Evolutionary conservation across 1,284 basidiomycete species (phyloP), one percentile per base, ranked within the genome.

Genomic region (Phylloporus gajari): DNA sequence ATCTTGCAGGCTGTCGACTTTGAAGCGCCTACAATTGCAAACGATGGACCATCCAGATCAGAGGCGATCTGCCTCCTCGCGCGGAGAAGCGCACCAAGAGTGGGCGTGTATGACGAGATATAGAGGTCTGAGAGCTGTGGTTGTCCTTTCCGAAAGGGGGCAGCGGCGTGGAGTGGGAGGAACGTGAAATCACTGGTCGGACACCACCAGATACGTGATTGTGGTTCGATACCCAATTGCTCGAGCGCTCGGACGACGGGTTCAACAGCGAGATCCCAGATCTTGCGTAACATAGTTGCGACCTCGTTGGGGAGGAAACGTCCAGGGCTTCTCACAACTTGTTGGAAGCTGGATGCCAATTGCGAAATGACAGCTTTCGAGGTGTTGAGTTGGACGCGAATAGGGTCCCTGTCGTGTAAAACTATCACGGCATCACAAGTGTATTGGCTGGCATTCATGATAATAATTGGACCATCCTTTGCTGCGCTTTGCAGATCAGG

Each of bases 171-270:
- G 1, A 86, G 56, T 1, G 85, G 85, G 9, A 86, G 74, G 25
- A 73, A 73, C n/a, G 79, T 80, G 8, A 85, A 70, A 1, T 73
- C 68, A 1, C 75, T 75, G 19, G 83, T 85, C 2, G 82, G 82
- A 68, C 83, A 85, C 84, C 84, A 86, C 83, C 84, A 85, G 12
- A 86, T 81, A 5, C 80, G 79, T 15, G 82, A 78, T 48, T 75
- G 42, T 19, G 65, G 46, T 8, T 44, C 15, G 59, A 66, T 78
- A 67, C 1, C 71, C 30, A 8, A 72, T 32, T 35, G 60, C 42
- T 69, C 63, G 3, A 82, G 75, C n/a, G 71, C 72, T 35, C 68
- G 68, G 2, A 76, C 74, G 5, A 84, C 73, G 13, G 82, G 80
- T 21, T 53, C 58, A 5, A 79, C 79, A 15, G 82, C 68, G 13